Conservation (phyloP, 768 basidiomycete genomes). For the Tulasnella sp. region DNA sequence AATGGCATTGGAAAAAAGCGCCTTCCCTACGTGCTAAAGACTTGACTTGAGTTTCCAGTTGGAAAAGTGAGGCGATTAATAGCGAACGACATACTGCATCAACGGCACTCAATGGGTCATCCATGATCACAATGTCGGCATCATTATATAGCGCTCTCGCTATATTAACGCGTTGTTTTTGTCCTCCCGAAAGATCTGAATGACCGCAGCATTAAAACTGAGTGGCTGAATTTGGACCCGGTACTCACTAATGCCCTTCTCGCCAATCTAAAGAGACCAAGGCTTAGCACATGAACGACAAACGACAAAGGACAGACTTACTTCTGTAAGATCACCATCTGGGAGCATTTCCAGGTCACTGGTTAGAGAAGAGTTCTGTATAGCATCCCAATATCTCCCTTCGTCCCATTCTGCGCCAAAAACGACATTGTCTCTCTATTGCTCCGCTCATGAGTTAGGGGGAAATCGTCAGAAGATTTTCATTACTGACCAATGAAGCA, state of each 20-base stretch:
- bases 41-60: neutral
- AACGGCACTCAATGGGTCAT: slow-evolving; percentile 51
- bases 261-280: slow-evolving; percentile 39
- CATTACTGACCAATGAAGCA: slow-evolving; percentile 38
- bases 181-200: slow-evolving; percentile 39
- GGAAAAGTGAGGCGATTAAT: slow-evolving; percentile 20
- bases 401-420: slow-evolving; percentile 56
- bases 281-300: neutral
- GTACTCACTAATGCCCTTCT: slow-evolving; percentile 49
- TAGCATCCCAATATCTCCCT: slow-evolving; percentile 49
- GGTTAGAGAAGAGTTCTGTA: slow-evolving; percentile 45
- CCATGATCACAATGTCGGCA: slow-evolving; percentile 47
- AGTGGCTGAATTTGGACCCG: slow-evolving; percentile 19
- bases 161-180: slow-evolving; percentile 51
- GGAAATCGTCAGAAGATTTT: neutral
- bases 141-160: slow-evolving; percentile 55
- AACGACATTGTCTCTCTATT: slow-evolving; percentile 48
- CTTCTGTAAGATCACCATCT: slow-evolving; percentile 62
- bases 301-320: slow-evolving; percentile 21
- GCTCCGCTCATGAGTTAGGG: slow-evolving; percentile 8
- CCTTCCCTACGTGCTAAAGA: slow-evolving; percentile 58
- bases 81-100: neutral
- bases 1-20: slow-evolving; percentile 56
- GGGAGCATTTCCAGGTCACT: slow-evolving; percentile 52
- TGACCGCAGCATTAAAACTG: slow-evolving; percentile 2